Base-by-base conservation (phyloP, 495 filamentous ascomycete species). In the Podospora pseudopauciseta region DNA sequence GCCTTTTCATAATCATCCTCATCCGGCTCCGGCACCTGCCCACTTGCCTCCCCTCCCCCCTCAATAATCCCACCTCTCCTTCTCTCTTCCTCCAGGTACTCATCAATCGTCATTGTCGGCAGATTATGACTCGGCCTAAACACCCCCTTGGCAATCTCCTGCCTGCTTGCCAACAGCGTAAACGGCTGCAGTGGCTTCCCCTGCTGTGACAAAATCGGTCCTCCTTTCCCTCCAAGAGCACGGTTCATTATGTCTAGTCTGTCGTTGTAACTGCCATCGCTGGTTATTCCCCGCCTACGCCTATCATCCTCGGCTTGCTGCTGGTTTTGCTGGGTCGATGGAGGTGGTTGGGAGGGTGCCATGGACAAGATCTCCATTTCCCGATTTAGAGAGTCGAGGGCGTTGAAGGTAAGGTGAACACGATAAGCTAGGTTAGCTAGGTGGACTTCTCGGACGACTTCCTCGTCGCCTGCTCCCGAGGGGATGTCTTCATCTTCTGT, bases 61-160 rank as follows among this genome's bases (percentile, higher is more conserved):
- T 97, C 89, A 64, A 97, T 90, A 26, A 99, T 91, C n/a, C 92
- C 92, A 9, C 96, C 96, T 75, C 91, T 82, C 68, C 86, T 83
- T 68, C 88, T 83, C 78, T 99, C 95, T 80, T 99, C 95, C 60
- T 94, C 94, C 18, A 99, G 81, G 75, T 98, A 98, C 78, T 99
- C 95, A 70, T 99, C 96, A 68, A 99, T 98, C 0, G 87, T 91
- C 95, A 98, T 98, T 0, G 96, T 98, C 9, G 95, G 95, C 56
- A 99, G 80, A 78, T 91, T 97, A 76, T 99, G 95, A 7, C 94
- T 91, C 2, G 93, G 87, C 64, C 90, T 86, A 78, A 99, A 99
- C 3, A 98, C 94, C 4, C 94, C 92, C 60, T 89, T 81, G 65
- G 89, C 89, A 55, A 97, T 78, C 70, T 91, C 86, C 73, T 93